Conservation (phyloP, 2,329 filamentous ascomycete species). For the Colletotrichum camelliae region DNA sequence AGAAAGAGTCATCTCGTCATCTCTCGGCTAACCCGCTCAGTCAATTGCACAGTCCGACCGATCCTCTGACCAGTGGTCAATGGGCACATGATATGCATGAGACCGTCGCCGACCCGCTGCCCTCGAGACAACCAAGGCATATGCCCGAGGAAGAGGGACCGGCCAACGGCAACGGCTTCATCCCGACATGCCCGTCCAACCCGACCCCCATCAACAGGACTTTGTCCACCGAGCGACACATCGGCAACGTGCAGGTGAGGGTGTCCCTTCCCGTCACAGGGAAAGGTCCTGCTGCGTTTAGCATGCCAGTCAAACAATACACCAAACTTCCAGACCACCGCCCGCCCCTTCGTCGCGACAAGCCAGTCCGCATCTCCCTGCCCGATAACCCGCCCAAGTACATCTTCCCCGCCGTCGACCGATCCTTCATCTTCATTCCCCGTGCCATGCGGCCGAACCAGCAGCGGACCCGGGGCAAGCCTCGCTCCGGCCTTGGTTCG, state of each 20-base stretch:
- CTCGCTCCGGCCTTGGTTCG: constrained; percentile 73
- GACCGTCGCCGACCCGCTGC: constrained; percentile 54
- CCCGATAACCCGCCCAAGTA: constrained; percentile 82
- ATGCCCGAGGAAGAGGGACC: constrained; percentile 52
- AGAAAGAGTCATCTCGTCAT: constrained; percentile 7
- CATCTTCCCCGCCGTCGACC: constrained; percentile 86
- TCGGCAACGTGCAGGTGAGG: constrained; percentile 85
- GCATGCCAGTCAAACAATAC: constrained; percentile 85
- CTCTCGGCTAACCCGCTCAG: constrained; percentile 28
- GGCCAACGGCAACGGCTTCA: constrained; percentile 59
- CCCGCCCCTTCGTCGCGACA: constrained; percentile 91
- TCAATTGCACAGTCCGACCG: constrained; percentile 52
- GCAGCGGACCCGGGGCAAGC: constrained; percentile 77
- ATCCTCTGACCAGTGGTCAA: constrained; percentile 72
- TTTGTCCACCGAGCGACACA: constrained; percentile 82
- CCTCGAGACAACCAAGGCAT: constrained; percentile 47
- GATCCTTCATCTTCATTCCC: constrained; percentile 98
- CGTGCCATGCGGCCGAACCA: constrained; percentile 92
- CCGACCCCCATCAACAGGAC: constrained; percentile 72
- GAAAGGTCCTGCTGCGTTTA: constrained; percentile 72
- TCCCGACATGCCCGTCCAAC: constrained; percentile 63
- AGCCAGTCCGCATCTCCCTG: constrained; percentile 92
- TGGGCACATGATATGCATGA: constrained; percentile 98
- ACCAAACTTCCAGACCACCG: constrained; percentile 94
- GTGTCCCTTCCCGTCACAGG: constrained; percentile 78